Evolutionary conservation across 495 filamentous ascomycete genomes (phyloP).

Genomic region (Podospora sp.): DNA sequence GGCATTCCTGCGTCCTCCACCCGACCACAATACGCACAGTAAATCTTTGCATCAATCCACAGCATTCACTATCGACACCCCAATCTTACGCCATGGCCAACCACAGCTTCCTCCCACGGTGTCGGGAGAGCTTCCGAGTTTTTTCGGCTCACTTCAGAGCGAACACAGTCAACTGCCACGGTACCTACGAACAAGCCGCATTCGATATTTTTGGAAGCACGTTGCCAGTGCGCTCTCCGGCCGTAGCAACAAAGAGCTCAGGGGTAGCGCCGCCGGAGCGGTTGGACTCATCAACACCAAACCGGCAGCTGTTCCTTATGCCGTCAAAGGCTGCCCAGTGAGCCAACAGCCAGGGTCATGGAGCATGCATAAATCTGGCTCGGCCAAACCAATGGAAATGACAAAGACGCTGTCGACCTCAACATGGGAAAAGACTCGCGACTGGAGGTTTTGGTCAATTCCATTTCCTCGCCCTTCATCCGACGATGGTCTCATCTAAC

Average conservation of each 20-base stretch:
- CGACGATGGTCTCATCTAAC: no score
- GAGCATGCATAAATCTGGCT: background rate
- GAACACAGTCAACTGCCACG: no score
- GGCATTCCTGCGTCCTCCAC: background rate
- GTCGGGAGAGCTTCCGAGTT: no score
- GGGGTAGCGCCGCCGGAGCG: background rate
- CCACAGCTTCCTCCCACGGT: no score
- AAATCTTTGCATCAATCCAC: background rate
- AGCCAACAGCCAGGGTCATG: background rate
- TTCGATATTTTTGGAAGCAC: background rate
- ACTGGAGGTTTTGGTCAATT: no score
- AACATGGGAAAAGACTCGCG: no score
- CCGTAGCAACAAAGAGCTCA: background rate
- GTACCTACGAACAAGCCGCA: no score
- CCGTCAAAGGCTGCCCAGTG: background rate
- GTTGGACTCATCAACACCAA: background rate
- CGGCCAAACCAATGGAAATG: background rate
- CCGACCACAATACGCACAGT: background rate
- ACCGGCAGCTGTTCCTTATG: background rate
- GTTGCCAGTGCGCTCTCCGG: background rate
- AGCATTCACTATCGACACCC: no score
- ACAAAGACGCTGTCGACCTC: no score
- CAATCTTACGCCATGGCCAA: no score
- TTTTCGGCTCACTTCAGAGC: no score
- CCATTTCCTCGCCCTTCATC: no score